Conservation (phyloP, 202 grass and related monocot genomes). For the Panicum hallii region DNA sequence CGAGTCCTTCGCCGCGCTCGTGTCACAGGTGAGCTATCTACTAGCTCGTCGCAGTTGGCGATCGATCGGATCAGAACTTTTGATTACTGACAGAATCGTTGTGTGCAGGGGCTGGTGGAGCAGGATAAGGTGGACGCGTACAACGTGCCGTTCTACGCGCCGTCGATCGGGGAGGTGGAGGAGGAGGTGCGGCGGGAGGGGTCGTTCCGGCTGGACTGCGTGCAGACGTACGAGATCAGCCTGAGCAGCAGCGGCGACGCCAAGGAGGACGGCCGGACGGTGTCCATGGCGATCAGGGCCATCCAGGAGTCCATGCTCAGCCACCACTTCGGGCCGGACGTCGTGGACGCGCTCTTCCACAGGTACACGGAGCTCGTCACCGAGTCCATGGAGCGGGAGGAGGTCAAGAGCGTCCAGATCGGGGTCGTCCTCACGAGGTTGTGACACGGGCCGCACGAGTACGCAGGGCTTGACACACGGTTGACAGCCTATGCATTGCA, state of each 20-base stretch:
- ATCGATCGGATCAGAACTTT: no score
- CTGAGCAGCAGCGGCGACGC: constrained; percentile 83
- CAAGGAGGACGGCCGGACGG: constrained; percentile 71
- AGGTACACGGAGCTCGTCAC: constrained; percentile 74
- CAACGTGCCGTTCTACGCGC: constrained; percentile 92
- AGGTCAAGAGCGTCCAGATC: constrained; percentile 73
- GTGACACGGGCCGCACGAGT: constrained; percentile 13
- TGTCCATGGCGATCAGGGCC: constrained; percentile 86
- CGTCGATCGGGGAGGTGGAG: constrained; percentile 75
- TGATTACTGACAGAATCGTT: neutral
- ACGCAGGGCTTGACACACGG: neutral
- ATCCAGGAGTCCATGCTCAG: constrained; percentile 95
- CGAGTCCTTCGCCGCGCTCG: constrained; percentile 75
- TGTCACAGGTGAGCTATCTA: constrained; percentile 50
- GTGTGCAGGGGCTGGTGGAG: constrained; percentile 57
- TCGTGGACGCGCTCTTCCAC: constrained; percentile 74
- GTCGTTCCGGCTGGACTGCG: constrained; percentile 76
- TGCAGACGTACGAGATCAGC: constrained; percentile 77
- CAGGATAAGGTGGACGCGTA: constrained; percentile 84
- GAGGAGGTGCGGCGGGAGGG: constrained; percentile 79
- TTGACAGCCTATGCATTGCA: neutral
- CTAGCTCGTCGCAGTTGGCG: no score
- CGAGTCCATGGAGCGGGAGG: constrained; percentile 78
- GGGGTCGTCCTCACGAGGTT: constrained; percentile 73
- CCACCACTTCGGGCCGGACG: constrained; percentile 81